Evolutionary conservation across 2,329 filamentous ascomycete genomes (phyloP).

Genomic region (Cladophialophora yegresii): DNA sequence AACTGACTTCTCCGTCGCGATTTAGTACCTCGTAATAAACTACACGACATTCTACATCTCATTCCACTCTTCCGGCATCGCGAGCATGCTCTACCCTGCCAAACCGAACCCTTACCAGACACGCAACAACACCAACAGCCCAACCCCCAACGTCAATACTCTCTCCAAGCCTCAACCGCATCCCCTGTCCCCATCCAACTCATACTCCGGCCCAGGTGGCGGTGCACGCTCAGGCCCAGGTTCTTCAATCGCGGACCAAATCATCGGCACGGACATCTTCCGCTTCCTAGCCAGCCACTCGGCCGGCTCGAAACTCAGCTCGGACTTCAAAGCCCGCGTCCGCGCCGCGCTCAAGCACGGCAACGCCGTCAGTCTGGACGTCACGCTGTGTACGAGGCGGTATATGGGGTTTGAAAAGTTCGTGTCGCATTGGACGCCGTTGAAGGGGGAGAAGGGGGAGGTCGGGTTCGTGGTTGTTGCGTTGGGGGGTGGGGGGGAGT

Average conservation of each 20-base stretch:
- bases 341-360: slow-evolving; percentile 42
- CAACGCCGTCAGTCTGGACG: slow-evolving; percentile 38
- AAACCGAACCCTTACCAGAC: background rate
- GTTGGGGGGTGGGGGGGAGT: slow-evolving; percentile 18
- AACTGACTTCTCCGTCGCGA: background rate
- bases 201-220: background rate
- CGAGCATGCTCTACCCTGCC: slow-evolving; percentile 48
- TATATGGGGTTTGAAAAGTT: slow-evolving; percentile 42
- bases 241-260: background rate
- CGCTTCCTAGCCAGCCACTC: slow-evolving; percentile 55
- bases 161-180: slow-evolving; percentile 7
- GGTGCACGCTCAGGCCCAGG: no score
- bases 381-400: slow-evolving; percentile 38
- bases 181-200: slow-evolving; percentile 28
- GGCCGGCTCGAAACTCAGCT: slow-evolving; percentile 43
- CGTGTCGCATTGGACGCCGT: slow-evolving; percentile 48
- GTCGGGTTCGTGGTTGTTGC: slow-evolving; percentile 43
- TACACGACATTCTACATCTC: slow-evolving; percentile 47
- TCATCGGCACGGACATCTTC: slow-evolving; percentile 56
- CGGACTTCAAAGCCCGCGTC: slow-evolving; percentile 51
- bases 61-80: slow-evolving; percentile 52
- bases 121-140: no score
- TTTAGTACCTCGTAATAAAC: slow-evolving; percentile 46
- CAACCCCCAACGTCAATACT: background rate
- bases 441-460: slow-evolving; percentile 45